phyloP scores from a whole-genome alignment of 257 asterid genomes.

The Solanum ossicruentum region DNA sequence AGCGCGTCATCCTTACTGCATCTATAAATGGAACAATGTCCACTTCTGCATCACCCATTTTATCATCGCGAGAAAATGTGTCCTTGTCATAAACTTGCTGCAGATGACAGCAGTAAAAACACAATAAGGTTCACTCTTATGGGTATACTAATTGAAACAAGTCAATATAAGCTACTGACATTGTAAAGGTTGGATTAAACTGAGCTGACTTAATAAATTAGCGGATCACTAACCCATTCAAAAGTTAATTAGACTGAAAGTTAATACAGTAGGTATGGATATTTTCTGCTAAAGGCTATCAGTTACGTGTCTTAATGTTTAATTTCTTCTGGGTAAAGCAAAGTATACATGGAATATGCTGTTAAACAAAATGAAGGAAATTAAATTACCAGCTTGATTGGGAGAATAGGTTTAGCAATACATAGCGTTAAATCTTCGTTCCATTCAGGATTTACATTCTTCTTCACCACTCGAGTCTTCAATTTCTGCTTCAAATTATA shows the following conservation, averaged over 20 bases:
- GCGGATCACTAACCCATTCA: neutral
- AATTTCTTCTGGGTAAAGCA: neutral
- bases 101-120: neutral
- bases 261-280: neutral
- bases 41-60: constrained; percentile 77
- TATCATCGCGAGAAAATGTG: constrained; percentile 45
- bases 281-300: neutral
- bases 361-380: neutral
- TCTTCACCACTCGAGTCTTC: constrained; percentile 65
- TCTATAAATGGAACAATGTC: constrained; percentile 29
- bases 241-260: neutral
- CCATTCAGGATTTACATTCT: constrained; percentile 67
- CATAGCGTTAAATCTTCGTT: constrained; percentile 63
- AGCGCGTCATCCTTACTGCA: constrained; percentile 17
- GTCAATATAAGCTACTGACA: neutral
- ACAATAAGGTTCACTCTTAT: neutral
- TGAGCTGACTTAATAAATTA: neutral
- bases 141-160: neutral
- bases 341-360: neutral
- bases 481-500: constrained; percentile 32
- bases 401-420: constrained; percentile 39
- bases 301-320: neutral
- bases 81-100: constrained; percentile 68
- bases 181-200: neutral
- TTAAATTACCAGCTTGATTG: constrained; percentile 56